Evolutionary conservation across 2,329 filamentous ascomycete species (phyloP).

Genomic region (Xylaria sp.): DNA sequence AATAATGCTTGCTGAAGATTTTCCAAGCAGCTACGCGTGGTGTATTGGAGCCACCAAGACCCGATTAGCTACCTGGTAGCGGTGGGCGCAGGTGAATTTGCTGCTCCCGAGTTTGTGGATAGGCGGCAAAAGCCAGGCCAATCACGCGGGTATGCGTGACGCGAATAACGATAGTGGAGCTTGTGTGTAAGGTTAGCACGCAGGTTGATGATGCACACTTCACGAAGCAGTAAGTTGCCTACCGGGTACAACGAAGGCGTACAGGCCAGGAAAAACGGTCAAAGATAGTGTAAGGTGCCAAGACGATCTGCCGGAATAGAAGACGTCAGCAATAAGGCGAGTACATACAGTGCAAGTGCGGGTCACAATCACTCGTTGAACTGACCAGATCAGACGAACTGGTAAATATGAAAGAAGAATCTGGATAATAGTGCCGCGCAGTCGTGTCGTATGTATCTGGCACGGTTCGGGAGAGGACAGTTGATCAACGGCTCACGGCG

Average conservation of each 20-base stretch:
- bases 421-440: too few relatives aligned
- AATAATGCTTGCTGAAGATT: neutral
- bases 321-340: neutral
- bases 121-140: neutral
- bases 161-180: neutral
- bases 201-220: neutral
- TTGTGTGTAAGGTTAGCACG: neutral
- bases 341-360: neutral
- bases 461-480: too few relatives aligned
- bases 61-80: too few relatives aligned
- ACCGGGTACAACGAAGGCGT: constrained; percentile 1
- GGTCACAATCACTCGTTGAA: too few relatives aligned
- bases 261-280: neutral
- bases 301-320: constrained; percentile 10
- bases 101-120: neutral
- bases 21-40: neutral
- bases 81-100: neutral
- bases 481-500: neutral
- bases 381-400: neutral
- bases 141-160: neutral
- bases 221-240: neutral
- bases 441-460: too few relatives aligned
- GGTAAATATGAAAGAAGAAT: too few relatives aligned
- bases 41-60: neutral
- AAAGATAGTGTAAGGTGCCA: constrained; percentile 7